These are phyloP conservation scores for Aspergillus cejpii DNA, from an alignment of 2,329 filamentous ascomycete genomes.

Conservation along the genomic window DNA sequence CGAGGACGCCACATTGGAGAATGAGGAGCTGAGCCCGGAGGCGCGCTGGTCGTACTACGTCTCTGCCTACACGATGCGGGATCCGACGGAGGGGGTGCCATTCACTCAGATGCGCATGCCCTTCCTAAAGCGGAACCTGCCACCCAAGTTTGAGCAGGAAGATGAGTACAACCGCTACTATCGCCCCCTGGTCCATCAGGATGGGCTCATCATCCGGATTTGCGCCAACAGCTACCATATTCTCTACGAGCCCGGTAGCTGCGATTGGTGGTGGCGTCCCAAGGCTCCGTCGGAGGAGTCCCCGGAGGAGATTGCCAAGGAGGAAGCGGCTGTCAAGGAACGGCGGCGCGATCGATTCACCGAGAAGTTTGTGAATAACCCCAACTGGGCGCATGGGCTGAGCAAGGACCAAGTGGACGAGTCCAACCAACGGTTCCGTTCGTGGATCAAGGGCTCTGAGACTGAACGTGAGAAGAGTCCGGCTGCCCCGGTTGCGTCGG, in stretches of 20 bases:
- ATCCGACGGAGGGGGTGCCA: conserved; percentile 74
- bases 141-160: conserved; percentile 54
- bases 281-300: conserved; percentile 24
- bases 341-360: conserved; percentile 45
- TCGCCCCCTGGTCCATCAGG: conserved; percentile 53
- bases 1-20: conserved; percentile 72
- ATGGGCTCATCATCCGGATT: conserved; percentile 65
- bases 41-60: conserved; percentile 90
- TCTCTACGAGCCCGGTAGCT: conserved; percentile 63
- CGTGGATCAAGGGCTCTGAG: conserved; percentile 39
- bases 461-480: conserved; percentile 15
- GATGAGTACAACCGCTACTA: conserved; percentile 54
- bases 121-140: conserved; percentile 65
- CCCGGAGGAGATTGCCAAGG: conserved; percentile 32
- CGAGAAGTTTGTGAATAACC: conserved; percentile 50
- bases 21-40: conserved; percentile 58
- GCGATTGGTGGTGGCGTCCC: conserved; percentile 61
- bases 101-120: conserved; percentile 60
- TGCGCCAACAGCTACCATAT: conserved; percentile 74
- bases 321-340: conserved; percentile 32
- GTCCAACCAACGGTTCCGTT: conserved; percentile 43
- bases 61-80: conserved; percentile 79
- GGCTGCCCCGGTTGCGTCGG: conserved; percentile 10
- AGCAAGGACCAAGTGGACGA: conserved; percentile 46
- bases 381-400: conserved; percentile 46